Base-by-base conservation (phyloP, 2,329 filamentous ascomycete genomes). In the Trichoderma brevicompactum region DNA sequence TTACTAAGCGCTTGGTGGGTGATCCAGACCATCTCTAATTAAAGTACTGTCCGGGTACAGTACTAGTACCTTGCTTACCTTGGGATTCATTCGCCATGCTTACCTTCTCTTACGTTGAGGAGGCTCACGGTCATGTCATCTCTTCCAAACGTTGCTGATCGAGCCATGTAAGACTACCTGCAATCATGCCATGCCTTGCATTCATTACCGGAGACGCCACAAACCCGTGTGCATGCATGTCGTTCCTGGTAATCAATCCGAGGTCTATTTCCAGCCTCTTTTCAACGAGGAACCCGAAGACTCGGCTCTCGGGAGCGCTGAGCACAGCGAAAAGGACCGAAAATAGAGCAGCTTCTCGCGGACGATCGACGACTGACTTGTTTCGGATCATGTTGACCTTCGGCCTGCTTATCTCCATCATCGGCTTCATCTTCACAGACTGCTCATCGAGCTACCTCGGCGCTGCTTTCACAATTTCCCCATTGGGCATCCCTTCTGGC, bases 381-480 rank as follows among this genome's bases (percentile, higher is more conserved):
- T 52, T 52, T 62, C 36, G 48, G 36, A 53, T 32, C 8, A 36
- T 40, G 13, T 40, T n/a, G 36, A 23, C 28, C 32, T 28, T 28
- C 23, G 23, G 23, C 23, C 23, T 28, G 23, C 23, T 28, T 28
- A 52, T 48, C 41, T 50, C 56, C 34, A 49, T 59, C 40, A 55
- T 41, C 28, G 28, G 9, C 28, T 49, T 36, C 40, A 36, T 58
- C n/a, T 41, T 56, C 5, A 23, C 19, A 34, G 19, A 17, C 28
- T 43, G 53, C 34, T n/a, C 23, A 41, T 50, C 23, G 52, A 65
- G 50, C 54, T 41, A 46, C 34, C 32, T 32, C 49, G 46, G 55
- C 55, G 55, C 46, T 59, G 64, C 64, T 55, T 38, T 19, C 10
- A 8, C 56, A 60, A 55, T 65, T 65, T 55, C 64, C 64, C 52